phyloP scores from a whole-genome alignment of 139 green algal species.

The Edaphochlamys debaryana region DNA sequence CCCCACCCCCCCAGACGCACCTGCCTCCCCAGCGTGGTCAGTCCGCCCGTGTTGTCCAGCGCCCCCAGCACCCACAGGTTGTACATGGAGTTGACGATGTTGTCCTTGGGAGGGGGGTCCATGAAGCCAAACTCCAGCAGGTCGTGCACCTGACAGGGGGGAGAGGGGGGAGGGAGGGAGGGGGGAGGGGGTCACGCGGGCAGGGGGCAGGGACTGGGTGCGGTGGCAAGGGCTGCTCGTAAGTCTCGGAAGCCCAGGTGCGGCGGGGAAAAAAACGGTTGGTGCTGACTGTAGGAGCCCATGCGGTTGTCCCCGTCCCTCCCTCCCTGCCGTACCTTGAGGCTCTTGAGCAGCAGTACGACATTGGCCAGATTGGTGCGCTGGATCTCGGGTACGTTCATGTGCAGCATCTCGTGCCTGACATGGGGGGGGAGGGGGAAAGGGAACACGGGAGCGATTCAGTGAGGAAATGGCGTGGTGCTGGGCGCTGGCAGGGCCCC shows the following conservation, averaged over 20 bases:
- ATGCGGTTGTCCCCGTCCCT: not conserved
- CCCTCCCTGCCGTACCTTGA: conserved; percentile 6
- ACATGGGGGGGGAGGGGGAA: not conserved
- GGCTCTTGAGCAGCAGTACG: conserved; percentile 86
- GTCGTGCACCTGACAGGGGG: conserved; percentile 82
- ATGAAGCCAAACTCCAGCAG: conserved; percentile 99
- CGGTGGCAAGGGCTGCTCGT: no score
- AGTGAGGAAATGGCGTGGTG: not conserved
- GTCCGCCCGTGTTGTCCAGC: conserved; percentile 63
- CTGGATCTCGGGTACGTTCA: conserved; percentile 97
- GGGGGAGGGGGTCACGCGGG: not conserved
- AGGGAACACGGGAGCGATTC: no score
- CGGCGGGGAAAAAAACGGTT: no score
- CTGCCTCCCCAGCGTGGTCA: not conserved
- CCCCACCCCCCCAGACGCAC: no score
- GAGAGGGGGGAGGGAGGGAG: not conserved
- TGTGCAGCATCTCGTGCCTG: conserved; percentile 83
- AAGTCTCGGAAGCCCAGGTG: no score
- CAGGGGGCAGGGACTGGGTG: not conserved
- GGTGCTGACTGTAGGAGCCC: no score
- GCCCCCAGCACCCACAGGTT: conserved; percentile 91
- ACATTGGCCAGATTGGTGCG: conserved; percentile 98
- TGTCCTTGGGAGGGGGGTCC: conserved; percentile 90
- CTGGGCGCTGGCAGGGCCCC: not conserved
- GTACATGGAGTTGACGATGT: conserved; percentile 98